phyloP scores from a whole-genome alignment of 805 yeast species.

The Saccharomyces cerevisiae region DNA sequence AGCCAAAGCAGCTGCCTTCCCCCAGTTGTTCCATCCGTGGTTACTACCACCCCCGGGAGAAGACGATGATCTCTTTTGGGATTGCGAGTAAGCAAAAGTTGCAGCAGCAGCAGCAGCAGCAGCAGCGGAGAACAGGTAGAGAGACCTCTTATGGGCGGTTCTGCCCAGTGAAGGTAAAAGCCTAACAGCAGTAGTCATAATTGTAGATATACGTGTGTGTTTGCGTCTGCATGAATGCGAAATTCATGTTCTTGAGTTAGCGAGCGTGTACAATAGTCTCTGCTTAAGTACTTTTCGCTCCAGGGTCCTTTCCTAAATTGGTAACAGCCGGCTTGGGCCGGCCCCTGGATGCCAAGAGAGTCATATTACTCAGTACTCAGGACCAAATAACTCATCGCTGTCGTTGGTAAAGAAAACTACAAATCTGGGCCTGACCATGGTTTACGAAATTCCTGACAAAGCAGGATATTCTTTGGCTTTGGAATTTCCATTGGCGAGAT shows the following conservation, averaged over 20 bases:
- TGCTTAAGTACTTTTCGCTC: background rate
- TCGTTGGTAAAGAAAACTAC: background rate
- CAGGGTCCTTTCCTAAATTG: background rate
- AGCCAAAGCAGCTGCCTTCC: slow-evolving; percentile 29
- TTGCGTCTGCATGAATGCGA: background rate
- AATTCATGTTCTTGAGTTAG: background rate
- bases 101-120: slow-evolving; percentile 28
- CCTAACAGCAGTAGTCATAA: slow-evolving; percentile 13
- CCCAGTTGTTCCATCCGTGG: slow-evolving; percentile 12
- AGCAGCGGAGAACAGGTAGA: slow-evolving; percentile 22
- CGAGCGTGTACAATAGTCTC: background rate
- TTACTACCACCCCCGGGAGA: background rate
- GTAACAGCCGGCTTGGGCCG: background rate
- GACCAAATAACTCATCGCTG: background rate
- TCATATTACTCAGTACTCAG: background rate
- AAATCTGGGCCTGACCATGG: background rate
- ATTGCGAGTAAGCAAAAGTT: background rate
- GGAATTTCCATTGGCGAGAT: background rate
- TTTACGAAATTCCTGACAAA: background rate
- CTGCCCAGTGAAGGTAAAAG: slow-evolving; percentile 13
- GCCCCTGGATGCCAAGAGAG: background rate
- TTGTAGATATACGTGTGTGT: background rate
- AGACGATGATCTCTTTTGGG: background rate
- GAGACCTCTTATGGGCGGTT: slow-evolving; percentile 16
- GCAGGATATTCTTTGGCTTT: background rate